These are phyloP conservation scores for Blastomyces emzantsi DNA, from an alignment of 2,329 filamentous ascomycete species.

Conservation along the genomic window DNA sequence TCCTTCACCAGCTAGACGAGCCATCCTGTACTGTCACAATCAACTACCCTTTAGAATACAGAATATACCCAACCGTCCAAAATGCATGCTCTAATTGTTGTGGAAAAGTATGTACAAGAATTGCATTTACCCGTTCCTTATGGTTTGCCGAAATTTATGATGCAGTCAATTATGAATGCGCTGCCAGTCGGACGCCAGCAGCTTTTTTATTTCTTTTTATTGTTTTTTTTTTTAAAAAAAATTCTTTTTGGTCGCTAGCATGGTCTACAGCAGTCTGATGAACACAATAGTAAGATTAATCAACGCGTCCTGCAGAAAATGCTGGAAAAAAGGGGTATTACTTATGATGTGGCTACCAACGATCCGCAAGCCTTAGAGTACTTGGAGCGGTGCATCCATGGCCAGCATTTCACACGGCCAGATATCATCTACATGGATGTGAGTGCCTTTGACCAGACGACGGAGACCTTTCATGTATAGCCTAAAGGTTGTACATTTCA, in stretches of 20 bases:
- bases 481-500: not conserved
- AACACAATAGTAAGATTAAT: not conserved
- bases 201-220: too few species aligned
- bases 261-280: not conserved
- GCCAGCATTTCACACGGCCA: not conserved
- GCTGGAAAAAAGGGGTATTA: not conserved
- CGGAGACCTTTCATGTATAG: not conserved
- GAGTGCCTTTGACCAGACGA: not conserved
- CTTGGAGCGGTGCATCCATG: not conserved
- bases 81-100: constrained; percentile 1
- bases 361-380: not conserved
- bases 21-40: not conserved
- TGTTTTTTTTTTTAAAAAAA: too few species aligned
- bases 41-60: not conserved
- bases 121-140: not conserved
- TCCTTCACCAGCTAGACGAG: not conserved
- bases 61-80: not conserved
- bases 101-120: not conserved
- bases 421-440: constrained; percentile 1
- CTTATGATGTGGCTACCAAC: not conserved
- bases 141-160: not conserved
- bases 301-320: not conserved
- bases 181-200: not conserved
- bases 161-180: too few species aligned
- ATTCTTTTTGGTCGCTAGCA: too few species aligned